Percentiles rank a stretch among this genome's conserved stretches.
Conservation (phyloP, 768 basidiomycete species). For the Hygrophorus russula region DNA sequence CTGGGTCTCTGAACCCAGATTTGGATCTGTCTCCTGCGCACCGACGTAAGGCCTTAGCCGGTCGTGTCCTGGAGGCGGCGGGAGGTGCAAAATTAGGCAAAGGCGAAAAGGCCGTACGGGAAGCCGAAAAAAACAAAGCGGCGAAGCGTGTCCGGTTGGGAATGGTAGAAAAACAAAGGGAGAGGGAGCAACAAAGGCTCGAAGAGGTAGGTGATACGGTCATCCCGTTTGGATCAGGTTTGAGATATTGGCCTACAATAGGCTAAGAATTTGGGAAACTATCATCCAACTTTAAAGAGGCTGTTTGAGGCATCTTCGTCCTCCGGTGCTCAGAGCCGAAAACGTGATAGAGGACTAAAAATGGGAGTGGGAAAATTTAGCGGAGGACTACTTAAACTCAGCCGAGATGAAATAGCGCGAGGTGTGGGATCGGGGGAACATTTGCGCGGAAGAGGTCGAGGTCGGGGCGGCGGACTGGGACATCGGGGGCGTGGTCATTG, state of each 20-base stretch:
- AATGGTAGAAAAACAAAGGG: constrained; percentile 47
- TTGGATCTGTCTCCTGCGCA: constrained; percentile 55
- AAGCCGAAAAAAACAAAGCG: constrained; percentile 57
- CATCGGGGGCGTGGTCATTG: too few species aligned
- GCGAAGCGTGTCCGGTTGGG: constrained; percentile 67
- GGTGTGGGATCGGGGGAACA: constrained; percentile 13
- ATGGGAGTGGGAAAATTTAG: constrained; percentile 76
- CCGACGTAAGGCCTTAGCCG: constrained; percentile 62
- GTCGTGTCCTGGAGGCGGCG: constrained; percentile 64
- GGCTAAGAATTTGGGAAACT: constrained; percentile 81
- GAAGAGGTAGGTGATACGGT: constrained; percentile 47
- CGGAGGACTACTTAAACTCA: constrained; percentile 57
- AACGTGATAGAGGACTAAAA: constrained; percentile 52
- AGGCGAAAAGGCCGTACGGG: constrained; percentile 53
- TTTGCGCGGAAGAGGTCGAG: constrained; percentile 13
- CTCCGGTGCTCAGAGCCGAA: constrained; percentile 22
- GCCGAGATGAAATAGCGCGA: constrained; percentile 49
- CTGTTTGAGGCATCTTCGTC: constrained; percentile 35
- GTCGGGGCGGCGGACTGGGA: constrained; percentile 13
- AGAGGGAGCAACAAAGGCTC: constrained; percentile 40
- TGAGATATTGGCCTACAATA: constrained; percentile 17
- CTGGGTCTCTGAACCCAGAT: constrained; percentile 57
- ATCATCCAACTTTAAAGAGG: constrained; percentile 69
- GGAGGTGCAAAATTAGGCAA: constrained; percentile 63
- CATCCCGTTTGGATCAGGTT: background rate